Evolutionary conservation across 768 basidiomycete species (phyloP).

Genomic region (Termitomyces sp.): DNA sequence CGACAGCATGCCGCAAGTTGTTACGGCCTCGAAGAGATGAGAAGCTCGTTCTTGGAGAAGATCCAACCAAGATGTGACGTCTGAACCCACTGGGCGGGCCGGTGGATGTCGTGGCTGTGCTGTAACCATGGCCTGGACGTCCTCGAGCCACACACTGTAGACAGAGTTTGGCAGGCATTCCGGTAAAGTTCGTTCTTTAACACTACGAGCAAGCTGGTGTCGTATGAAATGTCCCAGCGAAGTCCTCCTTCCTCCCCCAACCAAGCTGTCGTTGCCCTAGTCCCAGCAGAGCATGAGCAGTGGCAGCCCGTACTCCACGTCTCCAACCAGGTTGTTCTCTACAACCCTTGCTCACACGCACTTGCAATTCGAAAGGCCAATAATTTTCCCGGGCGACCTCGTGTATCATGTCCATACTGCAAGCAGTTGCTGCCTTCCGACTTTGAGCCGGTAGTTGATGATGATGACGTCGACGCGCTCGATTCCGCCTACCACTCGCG

Average conservation of each 20-base stretch:
- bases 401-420: slow-evolving; percentile 67
- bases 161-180: neutral
- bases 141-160: neutral
- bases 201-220: neutral
- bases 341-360: slow-evolving; percentile 82
- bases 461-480: slow-evolving; percentile 22
- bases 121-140: neutral
- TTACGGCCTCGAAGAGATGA: neutral
- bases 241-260: slow-evolving; percentile 14
- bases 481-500: slow-evolving; percentile 43
- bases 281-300: slow-evolving; percentile 22
- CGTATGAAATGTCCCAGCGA: slow-evolving; percentile 7
- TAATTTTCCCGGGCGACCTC: slow-evolving; percentile 15
- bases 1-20: neutral
- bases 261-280: slow-evolving; percentile 14
- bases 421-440: slow-evolving; percentile 51
- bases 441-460: slow-evolving; percentile 27
- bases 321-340: slow-evolving; percentile 84
- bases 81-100: neutral
- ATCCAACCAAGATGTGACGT: neutral
- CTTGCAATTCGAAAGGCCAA: slow-evolving; percentile 51
- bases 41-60: neutral
- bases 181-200: neutral
- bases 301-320: slow-evolving; percentile 82
- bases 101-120: neutral